Evolutionary conservation across 805 yeast genomes (phyloP).

Genomic region (Candida hungchunana): DNA sequence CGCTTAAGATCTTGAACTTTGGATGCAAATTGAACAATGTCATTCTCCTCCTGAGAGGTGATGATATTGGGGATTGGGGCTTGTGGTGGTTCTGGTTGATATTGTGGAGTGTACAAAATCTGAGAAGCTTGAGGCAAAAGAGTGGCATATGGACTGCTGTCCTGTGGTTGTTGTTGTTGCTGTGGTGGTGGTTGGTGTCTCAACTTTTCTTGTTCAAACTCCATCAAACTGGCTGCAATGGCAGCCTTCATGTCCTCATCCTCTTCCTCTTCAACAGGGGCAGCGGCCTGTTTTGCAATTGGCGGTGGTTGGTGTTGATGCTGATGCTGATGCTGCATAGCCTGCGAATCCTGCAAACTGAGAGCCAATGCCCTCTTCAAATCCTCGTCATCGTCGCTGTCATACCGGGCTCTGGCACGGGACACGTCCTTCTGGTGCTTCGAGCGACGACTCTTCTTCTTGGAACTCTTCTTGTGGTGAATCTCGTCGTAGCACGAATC

Average conservation of each 20-base stretch:
- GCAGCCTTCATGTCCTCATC: constrained; percentile 93
- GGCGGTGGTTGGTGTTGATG: constrained; percentile 24
- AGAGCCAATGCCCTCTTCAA: constrained; percentile 72
- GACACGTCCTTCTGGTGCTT: constrained; percentile 24
- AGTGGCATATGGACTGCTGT: constrained; percentile 15
- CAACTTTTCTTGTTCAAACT: constrained; percentile 42
- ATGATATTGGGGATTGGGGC: constrained; percentile 7
- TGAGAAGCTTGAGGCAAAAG: constrained; percentile 18
- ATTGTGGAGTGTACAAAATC: background rate
- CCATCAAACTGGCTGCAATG: constrained; percentile 84
- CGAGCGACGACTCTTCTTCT: constrained; percentile 19
- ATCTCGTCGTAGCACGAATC: constrained; percentile 78
- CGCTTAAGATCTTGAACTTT: constrained; percentile 42
- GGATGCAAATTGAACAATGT: constrained; percentile 64
- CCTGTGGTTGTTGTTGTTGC: constrained; percentile 15
- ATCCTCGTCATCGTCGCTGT: constrained; percentile 68
- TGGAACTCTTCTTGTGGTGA: constrained; percentile 32
- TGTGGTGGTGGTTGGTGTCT: constrained; percentile 20
- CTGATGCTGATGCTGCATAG: too few relatives aligned
- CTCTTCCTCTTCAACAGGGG: constrained; percentile 46
- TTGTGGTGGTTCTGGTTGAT: constrained; percentile 1
- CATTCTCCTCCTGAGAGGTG: constrained; percentile 62
- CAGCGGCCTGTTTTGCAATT: constrained; percentile 7
- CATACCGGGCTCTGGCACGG: constrained; percentile 23
- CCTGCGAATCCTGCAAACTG: constrained; percentile 56